Evolutionary conservation across 805 yeast species (phyloP).

Genomic region (Debaryomyces tyrocola): DNA sequence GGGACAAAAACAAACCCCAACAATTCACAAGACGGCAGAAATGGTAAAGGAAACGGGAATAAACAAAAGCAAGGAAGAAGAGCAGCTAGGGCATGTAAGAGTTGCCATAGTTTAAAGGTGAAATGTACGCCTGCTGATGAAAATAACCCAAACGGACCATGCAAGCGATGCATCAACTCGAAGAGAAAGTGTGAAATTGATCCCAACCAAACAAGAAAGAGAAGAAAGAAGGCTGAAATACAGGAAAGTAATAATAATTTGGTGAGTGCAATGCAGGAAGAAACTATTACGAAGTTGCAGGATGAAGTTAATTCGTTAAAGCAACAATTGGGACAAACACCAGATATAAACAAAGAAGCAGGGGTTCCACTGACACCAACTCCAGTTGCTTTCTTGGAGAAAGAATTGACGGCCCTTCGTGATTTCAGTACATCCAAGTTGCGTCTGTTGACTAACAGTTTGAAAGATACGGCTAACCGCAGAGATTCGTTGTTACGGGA

Average conservation of each 20-base stretch:
- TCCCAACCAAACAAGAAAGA: conserved; percentile 55
- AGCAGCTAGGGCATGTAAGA: conserved; percentile 60
- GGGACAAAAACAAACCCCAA: background rate
- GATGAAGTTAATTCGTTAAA: conserved; percentile 18
- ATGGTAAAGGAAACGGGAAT: background rate
- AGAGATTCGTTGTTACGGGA: conserved; percentile 34
- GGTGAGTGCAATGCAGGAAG: conserved; percentile 10
- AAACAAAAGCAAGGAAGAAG: conserved; percentile 14
- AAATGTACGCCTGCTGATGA: conserved; percentile 74
- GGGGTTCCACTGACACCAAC: conserved; percentile 7
- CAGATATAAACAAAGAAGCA: background rate
- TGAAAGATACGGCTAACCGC: conserved; percentile 46
- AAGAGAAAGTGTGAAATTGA: conserved; percentile 68
- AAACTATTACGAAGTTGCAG: conserved; percentile 19
- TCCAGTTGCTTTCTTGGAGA: conserved; percentile 38
- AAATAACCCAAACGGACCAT: conserved; percentile 59
- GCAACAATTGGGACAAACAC: conserved; percentile 10
- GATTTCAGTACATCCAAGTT: conserved; percentile 32
- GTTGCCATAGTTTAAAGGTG: conserved; percentile 84
- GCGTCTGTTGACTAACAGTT: conserved; percentile 43
- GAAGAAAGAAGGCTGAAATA: conserved; percentile 34
- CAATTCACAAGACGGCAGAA: background rate
- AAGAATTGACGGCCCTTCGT: conserved; percentile 38
- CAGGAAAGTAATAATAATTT: conserved; percentile 7
- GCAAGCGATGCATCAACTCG: conserved; percentile 70